phyloP scores from a whole-genome alignment of 2,329 filamentous ascomycete genomes.

The Fusarium tanahbumbuense region DNA sequence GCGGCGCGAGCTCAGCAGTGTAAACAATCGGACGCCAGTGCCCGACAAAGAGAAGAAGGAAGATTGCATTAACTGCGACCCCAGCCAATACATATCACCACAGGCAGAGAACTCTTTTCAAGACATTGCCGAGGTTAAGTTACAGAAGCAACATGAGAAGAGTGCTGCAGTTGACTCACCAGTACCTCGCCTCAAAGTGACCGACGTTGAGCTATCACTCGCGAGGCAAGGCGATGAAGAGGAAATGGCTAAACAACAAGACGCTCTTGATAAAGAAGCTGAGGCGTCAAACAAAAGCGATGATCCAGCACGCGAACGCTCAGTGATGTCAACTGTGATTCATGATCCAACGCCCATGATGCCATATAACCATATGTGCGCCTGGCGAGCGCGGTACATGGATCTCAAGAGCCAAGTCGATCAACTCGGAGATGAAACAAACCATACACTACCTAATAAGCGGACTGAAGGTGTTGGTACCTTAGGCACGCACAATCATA shows the following conservation, averaged over 20 bases:
- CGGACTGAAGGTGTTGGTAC: conserved; percentile 38
- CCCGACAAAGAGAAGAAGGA: conserved; percentile 24
- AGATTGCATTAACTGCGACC: conserved; percentile 41
- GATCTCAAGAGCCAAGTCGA: conserved; percentile 56
- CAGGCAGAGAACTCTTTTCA: conserved; percentile 1
- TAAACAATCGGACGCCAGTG: conserved; percentile 25
- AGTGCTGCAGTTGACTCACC: conserved; percentile 16
- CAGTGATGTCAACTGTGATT: conserved; percentile 37
- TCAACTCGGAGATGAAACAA: conserved; percentile 55
- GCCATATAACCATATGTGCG: conserved; percentile 55
- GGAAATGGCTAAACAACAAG: conserved; percentile 17
- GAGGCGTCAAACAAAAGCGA: conserved; percentile 8
- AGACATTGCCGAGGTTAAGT: conserved; percentile 5
- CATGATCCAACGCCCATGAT: conserved; percentile 52
- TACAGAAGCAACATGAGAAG: background rate
- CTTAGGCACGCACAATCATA: conserved; percentile 43
- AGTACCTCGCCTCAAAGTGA: conserved; percentile 42
- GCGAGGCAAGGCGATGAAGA: conserved; percentile 40
- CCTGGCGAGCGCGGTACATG: conserved; percentile 57
- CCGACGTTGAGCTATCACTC: conserved; percentile 47
- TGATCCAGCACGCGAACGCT: conserved; percentile 16
- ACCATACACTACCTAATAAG: conserved; percentile 31
- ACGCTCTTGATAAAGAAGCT: conserved; percentile 6
- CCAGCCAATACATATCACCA: conserved; percentile 33
- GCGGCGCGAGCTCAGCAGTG: conserved; percentile 42